Percentiles rank a stretch among this genome's conserved stretches.
phyloP scores from a whole-genome alignment of 768 basidiomycete genomes.

The Kwoniella sp. region DNA sequence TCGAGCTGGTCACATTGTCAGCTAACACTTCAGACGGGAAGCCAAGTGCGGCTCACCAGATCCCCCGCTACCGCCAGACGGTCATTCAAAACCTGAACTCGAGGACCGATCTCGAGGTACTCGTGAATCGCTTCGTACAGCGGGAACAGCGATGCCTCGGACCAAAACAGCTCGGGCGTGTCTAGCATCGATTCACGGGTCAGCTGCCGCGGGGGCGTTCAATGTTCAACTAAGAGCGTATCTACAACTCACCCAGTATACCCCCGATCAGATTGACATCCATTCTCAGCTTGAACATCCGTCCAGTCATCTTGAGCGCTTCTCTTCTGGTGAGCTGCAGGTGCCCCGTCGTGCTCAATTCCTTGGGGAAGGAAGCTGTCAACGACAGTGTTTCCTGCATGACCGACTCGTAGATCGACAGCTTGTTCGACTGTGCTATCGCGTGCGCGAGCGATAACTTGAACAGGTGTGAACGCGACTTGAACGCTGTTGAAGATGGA shows the following conservation, averaged over 20 bases:
- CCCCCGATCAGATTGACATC: constrained; percentile 90
- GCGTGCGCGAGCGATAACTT: constrained; percentile 90
- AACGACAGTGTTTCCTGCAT: constrained; percentile 74
- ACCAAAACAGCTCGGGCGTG: constrained; percentile 91
- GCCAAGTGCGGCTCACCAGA: constrained; percentile 56
- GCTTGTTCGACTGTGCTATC: constrained; percentile 85
- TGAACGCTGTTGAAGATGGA: constrained; percentile 73
- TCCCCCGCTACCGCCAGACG: constrained; percentile 81
- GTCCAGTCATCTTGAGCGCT: constrained; percentile 79
- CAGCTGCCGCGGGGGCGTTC: neutral
- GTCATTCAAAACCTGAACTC: constrained; percentile 83
- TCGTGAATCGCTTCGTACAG: constrained; percentile 89
- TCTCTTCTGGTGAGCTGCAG: constrained; percentile 72
- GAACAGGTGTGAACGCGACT: constrained; percentile 63
- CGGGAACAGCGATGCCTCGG: constrained; percentile 79
- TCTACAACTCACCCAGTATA: constrained; percentile 58
- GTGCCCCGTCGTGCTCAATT: constrained; percentile 71
- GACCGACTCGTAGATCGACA: constrained; percentile 77
- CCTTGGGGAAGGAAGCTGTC: constrained; percentile 75
- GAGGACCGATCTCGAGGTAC: constrained; percentile 83
- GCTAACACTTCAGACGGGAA: neutral
- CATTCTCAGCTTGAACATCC: constrained; percentile 77
- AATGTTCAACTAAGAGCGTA: neutral
- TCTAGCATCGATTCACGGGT: constrained; percentile 52
- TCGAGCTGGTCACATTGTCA: constrained; percentile 60